phyloP scores from a whole-genome alignment of 2,329 filamentous ascomycete species.

The Parasarocladium wereldwijsianum region DNA sequence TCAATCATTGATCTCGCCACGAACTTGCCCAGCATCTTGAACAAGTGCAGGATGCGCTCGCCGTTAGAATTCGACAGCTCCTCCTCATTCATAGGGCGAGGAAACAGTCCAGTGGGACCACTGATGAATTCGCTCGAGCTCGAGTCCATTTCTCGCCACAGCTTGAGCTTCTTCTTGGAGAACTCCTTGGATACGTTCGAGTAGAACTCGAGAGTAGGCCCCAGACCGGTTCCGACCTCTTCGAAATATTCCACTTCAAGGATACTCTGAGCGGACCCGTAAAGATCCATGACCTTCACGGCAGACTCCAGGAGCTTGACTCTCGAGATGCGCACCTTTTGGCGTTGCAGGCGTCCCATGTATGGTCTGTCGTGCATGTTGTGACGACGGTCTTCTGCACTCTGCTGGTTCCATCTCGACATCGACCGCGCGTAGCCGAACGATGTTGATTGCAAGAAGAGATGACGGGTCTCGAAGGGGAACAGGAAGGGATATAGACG shows the following conservation, averaged over 20 bases:
- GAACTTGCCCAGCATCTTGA: conserved; percentile 91
- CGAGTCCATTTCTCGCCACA: conserved; percentile 87
- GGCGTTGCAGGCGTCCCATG: conserved; percentile 78
- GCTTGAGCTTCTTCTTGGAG: conserved; percentile 88
- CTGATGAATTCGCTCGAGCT: conserved; percentile 70
- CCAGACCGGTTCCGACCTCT: conserved; percentile 90
- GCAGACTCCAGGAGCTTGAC: conserved; percentile 93
- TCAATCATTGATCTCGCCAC: conserved; percentile 97
- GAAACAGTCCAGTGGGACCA: conserved; percentile 74
- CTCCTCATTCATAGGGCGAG: conserved; percentile 72
- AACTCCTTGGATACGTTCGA: conserved; percentile 96
- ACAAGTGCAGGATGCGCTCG: conserved; percentile 77
- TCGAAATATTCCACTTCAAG: conserved; percentile 98
- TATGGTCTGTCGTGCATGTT: conserved; percentile 84
- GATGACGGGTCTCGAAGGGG: conserved; percentile 90
- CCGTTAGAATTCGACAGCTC: conserved; percentile 62
- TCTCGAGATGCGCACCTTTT: conserved; percentile 95
- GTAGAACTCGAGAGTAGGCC: conserved; percentile 94
- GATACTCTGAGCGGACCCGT: conserved; percentile 90
- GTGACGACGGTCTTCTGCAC: conserved; percentile 68
- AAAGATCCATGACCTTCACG: conserved; percentile 96
- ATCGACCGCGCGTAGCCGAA: conserved; percentile 97
- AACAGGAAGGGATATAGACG: conserved; percentile 93
- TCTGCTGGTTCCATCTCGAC: conserved; percentile 87
- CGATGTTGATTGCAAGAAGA: conserved; percentile 94